Evolutionary conservation across 140 eudicot genomes (phyloP), one percentile per base, ranked within the genome.

Genomic region (Flaveria floridana): DNA sequence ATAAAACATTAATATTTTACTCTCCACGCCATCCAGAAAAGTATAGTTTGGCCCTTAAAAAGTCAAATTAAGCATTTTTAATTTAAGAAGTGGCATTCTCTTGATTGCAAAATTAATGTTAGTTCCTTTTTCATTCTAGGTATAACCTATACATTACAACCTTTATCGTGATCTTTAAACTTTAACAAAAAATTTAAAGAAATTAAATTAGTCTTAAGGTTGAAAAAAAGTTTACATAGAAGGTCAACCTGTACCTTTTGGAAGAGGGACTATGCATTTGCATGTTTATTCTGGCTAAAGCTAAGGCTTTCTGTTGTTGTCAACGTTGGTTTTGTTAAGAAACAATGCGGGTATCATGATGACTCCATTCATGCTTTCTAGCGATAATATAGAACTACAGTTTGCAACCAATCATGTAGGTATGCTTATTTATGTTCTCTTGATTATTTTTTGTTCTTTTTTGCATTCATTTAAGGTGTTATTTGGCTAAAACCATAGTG

Each of bases 291-390:
- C 44, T 20, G 16, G 46, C 23, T 63, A 56, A 61, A 16, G 42
- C 14, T 23, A 13, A 47, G 20, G 39, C 51, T 18, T 69, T 79
- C 4, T 64, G 26, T 51, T 75, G 62, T 71, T 71, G 25, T 34
- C 51, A 63, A 64, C 41, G 25, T 20, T 72, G 79, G 72, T 63
- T 71, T 74, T 71, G 66, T 62, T 65, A 75, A 92, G 97, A 76
- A 92, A 92, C 82, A 92, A 92, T 81, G 97, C 97, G 80, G 97
- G 97, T 59, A 72, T 92, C 6, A 84, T 87, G 96, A 89, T 87
- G 75, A 83, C 92, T 42, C 95, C 95, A 6, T 92, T 75, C 71
- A 50, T 44, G 87, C 96, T 91, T 41, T 88, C 97, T 44, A 78
- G 84, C 68, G 96, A 91, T 88, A 84, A 84, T 6, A 79, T 92